These are phyloP conservation scores for Gaertneriomyces semiglobifer DNA, from an alignment of 192 early-diverging fungal species.

Conservation along the genomic window DNA sequence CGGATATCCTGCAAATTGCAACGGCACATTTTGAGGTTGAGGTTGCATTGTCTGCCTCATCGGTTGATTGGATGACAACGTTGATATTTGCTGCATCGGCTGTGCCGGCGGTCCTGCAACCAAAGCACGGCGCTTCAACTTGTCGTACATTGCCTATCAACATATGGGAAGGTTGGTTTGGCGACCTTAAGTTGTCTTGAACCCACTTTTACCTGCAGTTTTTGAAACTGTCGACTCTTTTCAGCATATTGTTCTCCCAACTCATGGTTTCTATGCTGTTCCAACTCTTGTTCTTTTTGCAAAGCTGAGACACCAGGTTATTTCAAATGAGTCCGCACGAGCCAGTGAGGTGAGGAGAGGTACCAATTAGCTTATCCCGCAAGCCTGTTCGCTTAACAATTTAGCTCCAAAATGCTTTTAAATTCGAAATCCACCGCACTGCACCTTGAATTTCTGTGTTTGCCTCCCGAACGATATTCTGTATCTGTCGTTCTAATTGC, in stretches of 20 bases:
- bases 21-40: too few relatives aligned
- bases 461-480: conserved; percentile 39
- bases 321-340: neutral
- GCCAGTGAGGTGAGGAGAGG: neutral
- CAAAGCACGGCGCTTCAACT: conserved; percentile 36
- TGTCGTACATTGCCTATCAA: conserved; percentile 39
- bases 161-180: neutral
- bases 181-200: neutral
- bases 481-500: conserved; percentile 35
- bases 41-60: too few relatives aligned
- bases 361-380: conserved; percentile 31
- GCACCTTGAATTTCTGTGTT: conserved; percentile 44
- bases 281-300: conserved; percentile 40
- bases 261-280: conserved; percentile 37
- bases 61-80: too few relatives aligned
- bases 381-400: conserved; percentile 12
- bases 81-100: too few relatives aligned
- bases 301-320: conserved; percentile 4
- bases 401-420: too few relatives aligned
- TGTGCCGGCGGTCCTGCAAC: neutral
- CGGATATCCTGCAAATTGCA: too few relatives aligned
- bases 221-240: conserved; percentile 43
- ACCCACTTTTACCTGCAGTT: conserved; percentile 31
- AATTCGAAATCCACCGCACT: too few relatives aligned
- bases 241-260: conserved; percentile 38